Evolutionary conservation across 1,139 yeast genomes (phyloP).

Genomic region (Hyphopichia burtonii): DNA sequence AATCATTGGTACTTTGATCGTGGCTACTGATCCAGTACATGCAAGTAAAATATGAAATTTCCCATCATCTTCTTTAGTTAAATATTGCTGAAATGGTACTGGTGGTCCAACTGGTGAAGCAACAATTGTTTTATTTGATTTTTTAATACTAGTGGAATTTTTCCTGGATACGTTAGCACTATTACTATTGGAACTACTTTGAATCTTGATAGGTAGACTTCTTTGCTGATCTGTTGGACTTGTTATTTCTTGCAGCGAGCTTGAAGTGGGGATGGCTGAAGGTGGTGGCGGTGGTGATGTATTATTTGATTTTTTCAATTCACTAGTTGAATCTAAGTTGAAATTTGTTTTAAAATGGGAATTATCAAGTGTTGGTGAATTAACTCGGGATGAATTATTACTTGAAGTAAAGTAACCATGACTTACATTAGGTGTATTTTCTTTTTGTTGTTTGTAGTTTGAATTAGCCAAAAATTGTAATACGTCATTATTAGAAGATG

Average conservation of each 20-base stretch:
- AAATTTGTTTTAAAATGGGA: slow-evolving; percentile 4
- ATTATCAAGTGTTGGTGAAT: slow-evolving; percentile 11
- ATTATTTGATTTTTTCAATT: slow-evolving; percentile 1
- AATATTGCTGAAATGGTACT: slow-evolving; percentile 71
- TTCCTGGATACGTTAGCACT: slow-evolving; percentile 16
- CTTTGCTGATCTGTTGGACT: slow-evolving; percentile 2
- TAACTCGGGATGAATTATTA: slow-evolving; percentile 10
- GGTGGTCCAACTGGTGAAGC: slow-evolving; percentile 65
- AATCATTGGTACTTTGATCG: slow-evolving; percentile 85
- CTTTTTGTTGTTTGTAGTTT: not conserved
- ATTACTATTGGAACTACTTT: slow-evolving; percentile 5
- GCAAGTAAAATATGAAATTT: slow-evolving; percentile 86
- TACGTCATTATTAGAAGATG: slow-evolving; percentile 2
- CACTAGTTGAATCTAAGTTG: not conserved
- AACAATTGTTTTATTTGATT: slow-evolving; percentile 36
- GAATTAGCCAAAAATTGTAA: slow-evolving; percentile 4
- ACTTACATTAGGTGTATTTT: not conserved
- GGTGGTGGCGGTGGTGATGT: slow-evolving; percentile 11
- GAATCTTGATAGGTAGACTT: slow-evolving; percentile 22
- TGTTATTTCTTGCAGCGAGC: not conserved
- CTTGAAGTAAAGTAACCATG: slow-evolving; percentile 7
- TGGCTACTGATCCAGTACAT: slow-evolving; percentile 95
- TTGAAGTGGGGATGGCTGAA: not conserved
- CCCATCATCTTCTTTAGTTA: slow-evolving; percentile 71
- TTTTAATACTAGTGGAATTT: slow-evolving; percentile 16